phyloP scores from a whole-genome alignment of 192 early-diverging fungal species.

The Entophlyctis luteolus region DNA sequence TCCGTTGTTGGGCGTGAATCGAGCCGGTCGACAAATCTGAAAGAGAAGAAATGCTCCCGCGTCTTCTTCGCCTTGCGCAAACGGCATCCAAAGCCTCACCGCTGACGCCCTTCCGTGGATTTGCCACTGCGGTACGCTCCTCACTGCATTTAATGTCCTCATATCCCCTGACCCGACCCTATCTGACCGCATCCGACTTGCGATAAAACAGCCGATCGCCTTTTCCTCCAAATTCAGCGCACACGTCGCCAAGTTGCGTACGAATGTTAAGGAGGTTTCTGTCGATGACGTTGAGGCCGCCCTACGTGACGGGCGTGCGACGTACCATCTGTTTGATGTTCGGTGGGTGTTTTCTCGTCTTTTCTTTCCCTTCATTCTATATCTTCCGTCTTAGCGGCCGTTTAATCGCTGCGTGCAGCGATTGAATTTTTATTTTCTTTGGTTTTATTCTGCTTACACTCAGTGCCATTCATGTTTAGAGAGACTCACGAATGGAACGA shows the following conservation, averaged over 20 bases:
- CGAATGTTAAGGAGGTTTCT: constrained; percentile 12
- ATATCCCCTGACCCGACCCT: too few species aligned
- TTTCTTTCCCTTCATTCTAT: not conserved
- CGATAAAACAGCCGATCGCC: too few species aligned
- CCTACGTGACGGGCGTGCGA: constrained; percentile 23
- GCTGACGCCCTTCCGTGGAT: too few species aligned
- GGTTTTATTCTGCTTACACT: not conserved
- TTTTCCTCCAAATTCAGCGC: too few species aligned
- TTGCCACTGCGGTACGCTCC: too few species aligned
- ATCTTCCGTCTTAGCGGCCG: not conserved
- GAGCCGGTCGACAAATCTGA: too few species aligned
- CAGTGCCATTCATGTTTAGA: constrained; percentile 3
- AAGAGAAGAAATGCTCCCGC: too few species aligned
- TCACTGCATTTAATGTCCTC: too few species aligned
- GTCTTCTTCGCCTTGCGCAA: too few species aligned
- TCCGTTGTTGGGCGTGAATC: too few species aligned
- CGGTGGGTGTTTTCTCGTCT: constrained; percentile 23
- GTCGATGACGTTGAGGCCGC: constrained; percentile 12
- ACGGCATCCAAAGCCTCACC: too few species aligned
- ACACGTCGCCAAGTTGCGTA: not conserved
- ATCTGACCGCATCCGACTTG: too few species aligned
- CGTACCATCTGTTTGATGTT: constrained; percentile 39
- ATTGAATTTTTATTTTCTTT: not conserved
- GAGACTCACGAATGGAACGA: constrained; percentile 57
- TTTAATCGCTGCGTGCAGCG: not conserved